phyloP scores from a whole-genome alignment of 768 basidiomycete genomes.

The Calocera cornea region DNA sequence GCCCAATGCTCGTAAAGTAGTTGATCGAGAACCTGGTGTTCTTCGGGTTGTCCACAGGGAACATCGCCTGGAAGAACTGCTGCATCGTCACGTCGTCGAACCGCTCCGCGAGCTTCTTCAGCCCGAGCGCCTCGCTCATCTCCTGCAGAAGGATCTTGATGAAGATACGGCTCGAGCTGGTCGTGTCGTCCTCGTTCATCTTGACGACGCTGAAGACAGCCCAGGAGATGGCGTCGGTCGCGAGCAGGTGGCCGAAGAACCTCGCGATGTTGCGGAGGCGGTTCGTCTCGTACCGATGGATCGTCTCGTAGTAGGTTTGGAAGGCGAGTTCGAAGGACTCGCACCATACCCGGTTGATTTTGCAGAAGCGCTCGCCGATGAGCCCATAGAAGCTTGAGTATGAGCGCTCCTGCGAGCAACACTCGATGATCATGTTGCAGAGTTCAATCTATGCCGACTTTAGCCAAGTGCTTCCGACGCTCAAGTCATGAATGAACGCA shows the following conservation, averaged over 20 bases:
- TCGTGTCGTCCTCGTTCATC: slow-evolving; percentile 96
- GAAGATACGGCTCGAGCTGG: slow-evolving; percentile 90
- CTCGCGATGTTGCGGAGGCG: slow-evolving; percentile 92
- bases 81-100: slow-evolving; percentile 80
- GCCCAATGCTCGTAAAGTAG: slow-evolving; percentile 89
- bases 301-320: slow-evolving; percentile 79
- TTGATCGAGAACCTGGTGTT: slow-evolving; percentile 95
- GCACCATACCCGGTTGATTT: slow-evolving; percentile 90
- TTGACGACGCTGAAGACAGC: slow-evolving; percentile 66
- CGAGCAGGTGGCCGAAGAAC: slow-evolving; percentile 87
- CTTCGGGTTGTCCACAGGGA: slow-evolving; percentile 92
- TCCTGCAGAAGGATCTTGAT: slow-evolving; percentile 94
- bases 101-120: slow-evolving; percentile 72
- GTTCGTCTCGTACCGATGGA: slow-evolving; percentile 98
- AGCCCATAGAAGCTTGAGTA: slow-evolving; percentile 97
- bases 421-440: slow-evolving; percentile 98
- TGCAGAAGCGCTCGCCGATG: slow-evolving; percentile 89
- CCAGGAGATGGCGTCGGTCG: slow-evolving; percentile 85
- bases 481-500: slow-evolving; percentile 26
- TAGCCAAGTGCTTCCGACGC: slow-evolving; percentile 2
- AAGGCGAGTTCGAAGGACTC: slow-evolving; percentile 82
- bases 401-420: slow-evolving; percentile 98
- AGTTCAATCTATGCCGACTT: slow-evolving; percentile 62
- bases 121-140: slow-evolving; percentile 85
- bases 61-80: slow-evolving; percentile 64